Percentiles rank a stretch among this genome's conserved stretches.
Evolutionary conservation across 495 filamentous ascomycete genomes (phyloP).

Genomic region (Lindgomyces ingoldianus): DNA sequence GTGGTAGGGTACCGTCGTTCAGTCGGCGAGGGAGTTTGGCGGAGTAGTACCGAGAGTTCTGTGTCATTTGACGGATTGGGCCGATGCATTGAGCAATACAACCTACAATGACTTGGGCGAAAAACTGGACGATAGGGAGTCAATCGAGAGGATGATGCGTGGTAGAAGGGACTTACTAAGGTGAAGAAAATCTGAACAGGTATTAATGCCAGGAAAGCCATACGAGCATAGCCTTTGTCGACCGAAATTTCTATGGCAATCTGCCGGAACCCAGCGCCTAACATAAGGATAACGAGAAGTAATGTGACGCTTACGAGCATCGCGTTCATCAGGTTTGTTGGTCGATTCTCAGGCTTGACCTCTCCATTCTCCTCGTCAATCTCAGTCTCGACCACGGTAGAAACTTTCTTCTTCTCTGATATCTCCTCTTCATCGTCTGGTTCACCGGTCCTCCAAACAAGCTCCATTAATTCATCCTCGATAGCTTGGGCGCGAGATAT

Average conservation of each 20-base stretch:
- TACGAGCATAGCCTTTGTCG: slow-evolving; percentile 60
- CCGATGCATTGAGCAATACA: slow-evolving; percentile 61
- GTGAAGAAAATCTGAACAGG: slow-evolving; percentile 80
- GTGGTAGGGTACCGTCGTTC: slow-evolving; percentile 52
- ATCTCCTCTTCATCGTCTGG: slow-evolving; percentile 46
- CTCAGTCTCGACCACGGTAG: slow-evolving; percentile 51
- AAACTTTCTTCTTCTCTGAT: slow-evolving; percentile 44
- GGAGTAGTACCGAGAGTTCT: slow-evolving; percentile 65
- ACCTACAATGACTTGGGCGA: slow-evolving; percentile 59
- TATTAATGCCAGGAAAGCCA: slow-evolving; percentile 62
- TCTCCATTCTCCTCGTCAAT: slow-evolving; percentile 73
- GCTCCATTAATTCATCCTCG: slow-evolving; percentile 53
- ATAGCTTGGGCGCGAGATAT: slow-evolving; percentile 52
- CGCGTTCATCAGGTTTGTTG: slow-evolving; percentile 67
- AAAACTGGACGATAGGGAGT: too few relatives aligned
- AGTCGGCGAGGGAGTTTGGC: slow-evolving; percentile 54
- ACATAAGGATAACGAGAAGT: slow-evolving; percentile 58
- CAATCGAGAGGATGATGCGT: too few relatives aligned
- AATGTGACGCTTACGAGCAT: slow-evolving; percentile 66
- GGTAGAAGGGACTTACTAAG: slow-evolving; percentile 55
- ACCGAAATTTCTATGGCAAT: slow-evolving; percentile 68
- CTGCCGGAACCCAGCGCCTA: slow-evolving; percentile 67
- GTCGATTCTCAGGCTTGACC: slow-evolving; percentile 61
- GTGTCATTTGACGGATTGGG: slow-evolving; percentile 56
- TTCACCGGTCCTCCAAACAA: slow-evolving; percentile 42